Evolutionary conservation across 1,139 yeast species (phyloP), one percentile per base, ranked within the genome.

Genomic region (Suhomyces yuchorum): DNA sequence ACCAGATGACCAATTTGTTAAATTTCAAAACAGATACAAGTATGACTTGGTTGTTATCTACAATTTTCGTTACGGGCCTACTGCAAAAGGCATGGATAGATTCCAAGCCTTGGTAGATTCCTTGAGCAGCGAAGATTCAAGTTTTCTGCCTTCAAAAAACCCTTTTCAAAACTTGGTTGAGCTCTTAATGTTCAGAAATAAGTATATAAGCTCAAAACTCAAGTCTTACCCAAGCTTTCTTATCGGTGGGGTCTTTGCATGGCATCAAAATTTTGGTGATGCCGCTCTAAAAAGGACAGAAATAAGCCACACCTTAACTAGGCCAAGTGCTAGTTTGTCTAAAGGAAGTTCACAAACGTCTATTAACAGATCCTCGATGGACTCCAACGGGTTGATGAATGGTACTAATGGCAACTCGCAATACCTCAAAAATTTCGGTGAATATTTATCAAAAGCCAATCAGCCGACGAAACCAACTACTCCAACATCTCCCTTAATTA

Each of bases 11-110:
- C 91, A 87, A 58, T 77, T 76, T 50, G 59, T 59, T 2, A 56
- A 73, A 36, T 87, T 89, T 56, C 67, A 71, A 34, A 65, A 70
- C 8, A 71, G 96, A 55, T 67, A 74, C 51, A 64, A 70, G 36
- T 89, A 77, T 60, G 87, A 84, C 44, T 68, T 80, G 40, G 70
- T 91, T 3, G 84, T 89, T 3, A 62, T 84, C 11, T 89, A 87
- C 62, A 86, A 88, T 47, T 61, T 60, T 61, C 68, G 78, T 39
- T 43, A 63, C 56, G 34, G 49, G 24, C 55, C 59, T 6, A 49
- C 32, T 30, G 44, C 47, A 8, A 47, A 53, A 23, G 55, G 57
- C n/a, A 51, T 52, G 8, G 64, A 67, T 46, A 61, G 81, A 33
- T 61, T 67, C 37, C 66, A 62, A 4, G 56, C 60, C 6, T 53